Base-by-base conservation (phyloP, 1,284 basidiomycete species). In the Somion occarium region DNA sequence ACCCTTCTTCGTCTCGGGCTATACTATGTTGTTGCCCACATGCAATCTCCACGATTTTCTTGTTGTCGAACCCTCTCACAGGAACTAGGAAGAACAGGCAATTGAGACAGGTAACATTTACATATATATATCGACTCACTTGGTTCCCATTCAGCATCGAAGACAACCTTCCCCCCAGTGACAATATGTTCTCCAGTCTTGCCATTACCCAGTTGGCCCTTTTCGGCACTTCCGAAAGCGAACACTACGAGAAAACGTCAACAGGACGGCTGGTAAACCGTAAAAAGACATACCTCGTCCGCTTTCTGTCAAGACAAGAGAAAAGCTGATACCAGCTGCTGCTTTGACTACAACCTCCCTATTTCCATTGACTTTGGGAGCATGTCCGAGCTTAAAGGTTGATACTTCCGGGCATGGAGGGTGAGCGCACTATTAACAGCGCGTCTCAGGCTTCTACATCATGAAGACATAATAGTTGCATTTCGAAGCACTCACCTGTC, bases 151-250 rank as follows among this genome's bases (percentile, higher is more conserved):
- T 91, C 84, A n/a, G 89, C 78, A 64, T 93, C 92, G 61, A 81
- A 96, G 9, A 80, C 84, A 0, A 85, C 80, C 65, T 92, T 92
- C 58, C 91, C 91, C 34, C 84, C 90, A 2, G 87, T 87, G 5
- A 85, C 83, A 54, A 96, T 88, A 38, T 92, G 82, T 68, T 95
- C 92, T 18, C 93, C 92, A 0, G 92, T 93, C 51, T 82, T 81
- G 13, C 94, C 94, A 61, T 93, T 95, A 1, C 93, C 95, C 0
- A 98, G 75, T 59, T 97, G 93, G 1, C 95, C 95, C 58, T 91
- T 85, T 68, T 97, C 93, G n/a, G 85, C 89, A 50, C 89, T 93
- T 30, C 95, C 95, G 57, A 92, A 85, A 0, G 92, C 80, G 63
- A 89, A 98, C 2, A 97, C 91, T 85, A 56, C 53, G 49, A 34